A percentile compares a stretch with the other conserved stretches of the same genome.
Evolutionary conservation across 2,329 filamentous ascomycete genomes (phyloP).

Genomic region (Geoglossum cookeanum): DNA sequence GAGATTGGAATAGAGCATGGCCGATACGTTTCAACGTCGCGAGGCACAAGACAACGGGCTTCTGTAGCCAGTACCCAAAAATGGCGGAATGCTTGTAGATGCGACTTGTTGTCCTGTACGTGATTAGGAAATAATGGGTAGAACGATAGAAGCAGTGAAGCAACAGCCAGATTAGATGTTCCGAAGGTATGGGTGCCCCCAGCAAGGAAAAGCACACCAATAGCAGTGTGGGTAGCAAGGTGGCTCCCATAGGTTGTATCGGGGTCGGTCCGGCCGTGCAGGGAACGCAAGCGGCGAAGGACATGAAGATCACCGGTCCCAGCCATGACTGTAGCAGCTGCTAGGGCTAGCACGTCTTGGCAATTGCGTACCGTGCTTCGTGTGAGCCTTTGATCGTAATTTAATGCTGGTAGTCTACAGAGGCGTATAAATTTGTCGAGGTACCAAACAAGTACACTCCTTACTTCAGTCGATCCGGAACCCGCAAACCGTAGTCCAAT

Average conservation of each 20-base stretch:
- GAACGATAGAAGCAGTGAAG: slow-evolving; percentile 71
- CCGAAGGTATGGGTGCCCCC: slow-evolving; percentile 86
- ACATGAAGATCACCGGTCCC: slow-evolving; percentile 79
- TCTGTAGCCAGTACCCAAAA: slow-evolving; percentile 93
- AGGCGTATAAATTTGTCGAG: slow-evolving; percentile 75
- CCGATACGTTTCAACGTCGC: slow-evolving; percentile 68
- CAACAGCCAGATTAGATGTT: slow-evolving; percentile 71
- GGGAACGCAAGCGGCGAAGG: slow-evolving; percentile 64
- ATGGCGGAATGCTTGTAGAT: slow-evolving; percentile 89
- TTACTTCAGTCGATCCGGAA: slow-evolving; percentile 40
- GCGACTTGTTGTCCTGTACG: slow-evolving; percentile 84
- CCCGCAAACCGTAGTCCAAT: slow-evolving; percentile 28
- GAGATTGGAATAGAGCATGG: slow-evolving; percentile 56
- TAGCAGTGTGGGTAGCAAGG: slow-evolving; percentile 76
- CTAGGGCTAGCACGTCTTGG: slow-evolving; percentile 69
- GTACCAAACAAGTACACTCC: slow-evolving; percentile 67
- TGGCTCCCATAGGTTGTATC: slow-evolving; percentile 88
- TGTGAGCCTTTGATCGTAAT: slow-evolving; percentile 71
- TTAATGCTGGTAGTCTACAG: slow-evolving; percentile 38
- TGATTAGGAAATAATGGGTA: slow-evolving; percentile 82
- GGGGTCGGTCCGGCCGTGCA: slow-evolving; percentile 70
- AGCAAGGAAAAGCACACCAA: slow-evolving; percentile 77
- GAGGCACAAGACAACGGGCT: slow-evolving; percentile 68
- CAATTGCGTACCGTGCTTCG: slow-evolving; percentile 75
- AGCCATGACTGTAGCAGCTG: slow-evolving; percentile 79